Conservation (phyloP, 768 basidiomycete species). For the Plicaturopsis crispa region DNA sequence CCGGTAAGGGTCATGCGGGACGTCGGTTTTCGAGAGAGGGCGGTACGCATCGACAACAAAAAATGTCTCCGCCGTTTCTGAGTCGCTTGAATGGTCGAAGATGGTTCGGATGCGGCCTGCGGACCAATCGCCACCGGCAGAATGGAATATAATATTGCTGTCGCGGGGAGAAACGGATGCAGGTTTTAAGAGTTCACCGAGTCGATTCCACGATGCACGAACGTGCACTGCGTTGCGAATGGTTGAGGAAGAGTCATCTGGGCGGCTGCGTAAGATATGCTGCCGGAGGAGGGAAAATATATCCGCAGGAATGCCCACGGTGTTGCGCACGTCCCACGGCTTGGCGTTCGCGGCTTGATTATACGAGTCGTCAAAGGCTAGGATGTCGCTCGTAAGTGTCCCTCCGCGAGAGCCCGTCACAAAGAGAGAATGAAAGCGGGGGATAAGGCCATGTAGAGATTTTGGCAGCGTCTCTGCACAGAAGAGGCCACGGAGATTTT, state of each 20-base stretch:
- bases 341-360: too few species aligned
- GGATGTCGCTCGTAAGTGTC: constrained; percentile 8
- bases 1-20: constrained; percentile 6
- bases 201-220: not conserved
- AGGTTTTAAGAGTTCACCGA: constrained; percentile 1
- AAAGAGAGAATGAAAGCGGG: constrained; percentile 5
- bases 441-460: not conserved
- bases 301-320: not conserved
- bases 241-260: not conserved
- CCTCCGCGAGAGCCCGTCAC: constrained; percentile 9
- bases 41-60: not conserved
- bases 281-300: not conserved
- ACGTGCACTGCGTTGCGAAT: too few species aligned
- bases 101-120: constrained; percentile 6
- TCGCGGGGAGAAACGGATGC: not conserved
- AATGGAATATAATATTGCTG: constrained; percentile 7
- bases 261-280: not conserved
- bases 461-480: not conserved
- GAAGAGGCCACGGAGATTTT: constrained; percentile 14
- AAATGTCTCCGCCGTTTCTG: constrained; percentile 2
- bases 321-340: not conserved
- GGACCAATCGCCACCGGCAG: not conserved
- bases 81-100: constrained; percentile 5
- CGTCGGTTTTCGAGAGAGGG: constrained; percentile 3
- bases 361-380: constrained; percentile 8